Percentiles rank a stretch among this genome's conserved stretches.
Conservation (phyloP, 2,329 filamentous ascomycete species). For the Aspergillus sp. region DNA sequence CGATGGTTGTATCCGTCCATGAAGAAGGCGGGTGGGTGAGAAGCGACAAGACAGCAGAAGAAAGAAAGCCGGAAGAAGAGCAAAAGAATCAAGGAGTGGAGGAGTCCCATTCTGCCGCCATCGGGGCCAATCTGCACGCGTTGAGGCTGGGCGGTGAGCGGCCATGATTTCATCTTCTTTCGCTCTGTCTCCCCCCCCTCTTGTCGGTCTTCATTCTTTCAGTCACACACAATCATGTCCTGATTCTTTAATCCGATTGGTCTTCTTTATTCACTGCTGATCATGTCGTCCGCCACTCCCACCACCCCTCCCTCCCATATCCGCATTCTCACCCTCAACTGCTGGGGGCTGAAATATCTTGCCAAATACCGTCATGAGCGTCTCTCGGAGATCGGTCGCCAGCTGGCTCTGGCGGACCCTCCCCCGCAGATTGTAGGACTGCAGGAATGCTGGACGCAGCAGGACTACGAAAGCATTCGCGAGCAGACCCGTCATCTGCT, state of each 20-base stretch:
- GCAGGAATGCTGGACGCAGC: constrained; percentile 90
- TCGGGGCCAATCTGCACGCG: not conserved
- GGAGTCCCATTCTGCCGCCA: not conserved
- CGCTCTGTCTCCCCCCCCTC: not conserved
- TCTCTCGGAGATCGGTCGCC: constrained; percentile 77
- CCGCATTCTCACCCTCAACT: constrained; percentile 86
- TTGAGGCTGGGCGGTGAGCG: constrained; percentile 3
- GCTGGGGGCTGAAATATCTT: constrained; percentile 92
- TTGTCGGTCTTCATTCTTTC: not conserved
- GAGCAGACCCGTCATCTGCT: constrained; percentile 70
- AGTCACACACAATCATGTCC: not conserved
- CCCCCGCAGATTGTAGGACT: constrained; percentile 83
- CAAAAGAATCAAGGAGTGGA: not conserved
- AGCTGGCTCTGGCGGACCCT: constrained; percentile 67
- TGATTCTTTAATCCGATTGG: not conserved
- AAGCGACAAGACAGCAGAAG: not conserved
- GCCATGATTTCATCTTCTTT: constrained; percentile 3
- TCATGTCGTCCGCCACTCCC: constrained; percentile 29
- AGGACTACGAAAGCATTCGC: constrained; percentile 79
- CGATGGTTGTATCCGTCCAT: constrained; percentile 29
- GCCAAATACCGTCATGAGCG: constrained; percentile 75
- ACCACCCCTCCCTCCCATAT: constrained; percentile 53
- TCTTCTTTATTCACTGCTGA: not conserved
- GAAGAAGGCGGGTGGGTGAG: constrained; percentile 4
- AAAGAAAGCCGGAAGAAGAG: not conserved